Conservation (phyloP, 2,329 filamentous ascomycete species). For the Intubia oerlemansii region DNA sequence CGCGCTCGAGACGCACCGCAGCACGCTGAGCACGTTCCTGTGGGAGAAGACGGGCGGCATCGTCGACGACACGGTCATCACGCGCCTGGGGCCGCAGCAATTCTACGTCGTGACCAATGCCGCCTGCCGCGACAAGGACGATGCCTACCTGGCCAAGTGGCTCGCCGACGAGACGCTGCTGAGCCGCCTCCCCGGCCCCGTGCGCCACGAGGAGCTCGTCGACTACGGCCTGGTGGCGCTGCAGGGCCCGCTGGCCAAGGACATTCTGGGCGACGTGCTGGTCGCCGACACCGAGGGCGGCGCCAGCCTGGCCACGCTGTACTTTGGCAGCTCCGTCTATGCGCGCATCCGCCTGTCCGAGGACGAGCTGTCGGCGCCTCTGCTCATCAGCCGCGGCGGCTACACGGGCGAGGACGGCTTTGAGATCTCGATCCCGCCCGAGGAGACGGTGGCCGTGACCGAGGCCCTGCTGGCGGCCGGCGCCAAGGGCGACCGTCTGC, state of each 20-base stretch:
- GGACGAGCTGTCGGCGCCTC: conserved; percentile 18
- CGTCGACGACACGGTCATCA: conserved; percentile 84
- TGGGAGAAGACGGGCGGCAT: conserved; percentile 63
- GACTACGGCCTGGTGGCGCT: conserved; percentile 67
- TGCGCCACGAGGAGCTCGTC: conserved; percentile 29
- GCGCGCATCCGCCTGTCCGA: conserved; percentile 38
- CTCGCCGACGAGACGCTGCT: conserved; percentile 30
- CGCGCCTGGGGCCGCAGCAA: conserved; percentile 46
- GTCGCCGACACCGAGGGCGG: conserved; percentile 22
- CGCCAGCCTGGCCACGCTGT: conserved; percentile 41
- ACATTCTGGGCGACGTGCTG: conserved; percentile 45
- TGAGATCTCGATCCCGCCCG: conserved; percentile 67
- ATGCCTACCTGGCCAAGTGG: conserved; percentile 51
- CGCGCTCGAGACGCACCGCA: conserved; percentile 42
- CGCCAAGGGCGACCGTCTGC: conserved; percentile 37
- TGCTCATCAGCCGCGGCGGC: conserved; percentile 70
- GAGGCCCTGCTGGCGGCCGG: conserved; percentile 47
- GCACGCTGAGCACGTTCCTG: conserved; percentile 68
- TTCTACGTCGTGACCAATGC: conserved; percentile 97
- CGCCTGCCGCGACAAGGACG: conserved; percentile 74
- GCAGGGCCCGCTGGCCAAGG: conserved; percentile 61
- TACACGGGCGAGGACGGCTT: conserved; percentile 98
- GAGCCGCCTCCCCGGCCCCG: conserved; percentile 8
- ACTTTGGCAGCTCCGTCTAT: conserved; percentile 59
- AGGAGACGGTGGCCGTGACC: conserved; percentile 42